Base-by-base conservation (phyloP, 2,329 filamentous ascomycete genomes). In the Fulvia fulva region DNA sequence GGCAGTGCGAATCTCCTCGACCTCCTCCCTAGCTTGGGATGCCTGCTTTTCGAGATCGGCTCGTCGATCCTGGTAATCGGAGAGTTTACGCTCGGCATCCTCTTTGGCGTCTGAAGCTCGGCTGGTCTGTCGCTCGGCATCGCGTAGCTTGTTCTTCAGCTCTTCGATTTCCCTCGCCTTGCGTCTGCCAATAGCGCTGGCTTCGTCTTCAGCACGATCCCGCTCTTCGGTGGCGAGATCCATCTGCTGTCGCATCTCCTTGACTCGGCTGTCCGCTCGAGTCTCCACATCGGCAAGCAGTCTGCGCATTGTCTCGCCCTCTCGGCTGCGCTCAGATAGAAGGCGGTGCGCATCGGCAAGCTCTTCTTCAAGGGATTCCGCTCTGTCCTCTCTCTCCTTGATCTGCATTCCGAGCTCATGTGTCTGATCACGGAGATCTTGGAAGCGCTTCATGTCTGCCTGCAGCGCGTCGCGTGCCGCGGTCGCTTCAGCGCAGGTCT, bases 231-330 rank as follows among this genome's bases (percentile, higher is more conserved):
- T 83, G 0, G 92, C 92, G 1, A 89, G 81, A 68, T 97, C 93
- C 81, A 97, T 87, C 1, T 88, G 86, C 58, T 90, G 86, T 55
- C 90, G 88, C 86, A 96, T 94, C 64, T 97, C 93, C 26, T 90
- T 86, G 19, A 96, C 84, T 69, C 91, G 89, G 60, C 80, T 80
- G 64, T 97, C 92, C 1, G 92, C 87, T 9, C 90, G 83, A 59
- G 88, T 85, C 72, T 97, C 91, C 8, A 92, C 90, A 64, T 97
- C 93, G 16, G 87, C 87, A 12, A 99, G 79, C 59, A 97, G 81
- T 51, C 91, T 82, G 32, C 94, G 86, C 92, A 99, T 97, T 0
- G 91, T 97, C 77, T 97, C 93, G 25, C 87, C 90, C 75, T 99
- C 94, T 45, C 94, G 85, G 3, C 90, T 93, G 25, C 94, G 87